Evolutionary conservation across 148 eudicot species (phyloP), one percentile per base, ranked within the genome.

Genomic region (Mesembryanthemum crystallinum): DNA sequence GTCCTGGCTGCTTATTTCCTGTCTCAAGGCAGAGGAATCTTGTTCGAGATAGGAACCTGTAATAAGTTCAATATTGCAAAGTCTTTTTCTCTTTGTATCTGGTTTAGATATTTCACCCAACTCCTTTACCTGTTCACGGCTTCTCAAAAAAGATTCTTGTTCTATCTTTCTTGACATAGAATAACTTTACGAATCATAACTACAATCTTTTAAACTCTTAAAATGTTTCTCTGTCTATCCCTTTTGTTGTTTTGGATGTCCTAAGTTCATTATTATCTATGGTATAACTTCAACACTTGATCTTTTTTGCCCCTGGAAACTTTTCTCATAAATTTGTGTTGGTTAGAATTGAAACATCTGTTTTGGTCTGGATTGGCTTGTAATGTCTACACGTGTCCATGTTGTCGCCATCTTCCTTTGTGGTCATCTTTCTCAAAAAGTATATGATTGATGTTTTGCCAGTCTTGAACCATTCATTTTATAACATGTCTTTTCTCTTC

Each of bases 1-100:
- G 25, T 30, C 55, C 61, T 64, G 62, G 70, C 72, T 75, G 64
- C 61, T 67, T 45, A 27, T 64, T 25, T 21, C n/a, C 25, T 10
- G 8, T 54, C 51, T 54, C 51, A 66, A 29, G 43, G 55, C 55
- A 35, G 12, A 54, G 7, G 12, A 39, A 24, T 33, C 54, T 11
- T 67, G 64, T 35, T 23, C 7, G 35, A 55, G 27, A n/a, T 39
- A 55, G 51, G 23, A 65, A 65, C 25, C 30, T 6, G 1, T 24
- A 67, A 11, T 67, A 17, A 10, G 1, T 23, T 64, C 20, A n/a
- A n/a, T n/a, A n/a, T n/a, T n/a, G n/a, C n/a, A n/a, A 13, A 0
- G 17, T 11, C 24, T 25, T 39, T 37, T 14, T 3, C 24, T 54
- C 9, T 37, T 21, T 13, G 17, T 27, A 20, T 69, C 11, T 37